A percentile compares a stretch with the other conserved stretches of the same genome.
phyloP scores from a whole-genome alignment of 164 flowering plant genomes.

The Aristolochia californica region DNA sequence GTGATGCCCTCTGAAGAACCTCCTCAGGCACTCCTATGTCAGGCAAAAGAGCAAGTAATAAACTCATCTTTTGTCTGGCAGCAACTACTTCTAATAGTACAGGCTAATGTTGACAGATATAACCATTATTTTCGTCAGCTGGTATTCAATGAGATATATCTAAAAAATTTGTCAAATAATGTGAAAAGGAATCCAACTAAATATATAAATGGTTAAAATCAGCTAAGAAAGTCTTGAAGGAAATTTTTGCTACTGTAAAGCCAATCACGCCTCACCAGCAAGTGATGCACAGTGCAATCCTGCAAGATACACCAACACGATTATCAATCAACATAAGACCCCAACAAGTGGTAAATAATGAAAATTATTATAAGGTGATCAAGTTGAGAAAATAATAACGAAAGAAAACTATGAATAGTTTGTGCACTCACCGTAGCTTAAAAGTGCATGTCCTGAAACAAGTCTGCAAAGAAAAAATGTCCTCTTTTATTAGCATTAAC shows the following conservation, averaged over 20 bases:
- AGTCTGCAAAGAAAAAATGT: constrained; percentile 36
- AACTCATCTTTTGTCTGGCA: neutral
- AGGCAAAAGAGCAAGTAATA: neutral
- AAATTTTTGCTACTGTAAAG: too few relatives aligned
- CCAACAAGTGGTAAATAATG: neutral
- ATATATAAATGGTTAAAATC: neutral
- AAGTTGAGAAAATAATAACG: neutral
- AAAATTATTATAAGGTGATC: constrained; percentile 4
- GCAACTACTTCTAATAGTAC: neutral
- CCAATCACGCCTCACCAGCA: constrained; percentile 46
- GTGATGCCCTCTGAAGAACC: constrained; percentile 65
- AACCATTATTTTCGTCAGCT: neutral
- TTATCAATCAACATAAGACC: neutral
- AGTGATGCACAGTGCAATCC: constrained; percentile 88
- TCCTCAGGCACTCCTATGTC: constrained; percentile 59
- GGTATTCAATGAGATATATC: neutral
- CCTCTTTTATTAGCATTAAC: neutral
- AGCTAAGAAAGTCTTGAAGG: neutral
- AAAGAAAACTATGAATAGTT: too few relatives aligned
- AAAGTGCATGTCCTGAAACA: constrained; percentile 75
- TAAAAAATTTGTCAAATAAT: neutral
- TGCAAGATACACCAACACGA: constrained; percentile 22
- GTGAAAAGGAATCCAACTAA: neutral
- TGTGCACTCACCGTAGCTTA: constrained; percentile 61
- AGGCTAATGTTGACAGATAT: neutral